Evolutionary conservation across 225 moss, liverwort and hornwort genomes (phyloP), one percentile per base, ranked within the genome.

Genomic region (Anthoceros angustus): DNA sequence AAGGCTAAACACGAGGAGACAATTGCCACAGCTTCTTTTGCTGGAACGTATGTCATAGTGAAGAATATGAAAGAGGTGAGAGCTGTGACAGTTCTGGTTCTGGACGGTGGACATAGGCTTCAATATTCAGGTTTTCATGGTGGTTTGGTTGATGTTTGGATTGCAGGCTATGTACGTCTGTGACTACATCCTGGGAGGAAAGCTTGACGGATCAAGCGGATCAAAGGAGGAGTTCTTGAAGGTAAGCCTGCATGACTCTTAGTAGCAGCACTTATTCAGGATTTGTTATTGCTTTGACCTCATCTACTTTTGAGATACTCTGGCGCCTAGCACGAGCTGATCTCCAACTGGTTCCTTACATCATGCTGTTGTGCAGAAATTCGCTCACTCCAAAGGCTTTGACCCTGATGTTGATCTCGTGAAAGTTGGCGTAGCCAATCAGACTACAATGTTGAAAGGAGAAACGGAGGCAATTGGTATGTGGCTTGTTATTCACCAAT

Each of bases 381-480:
- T 98, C 46, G 88, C 95, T 8, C 7, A 86, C 40, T 89, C 87
- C 2, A 65, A 86, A 68, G 77, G 75, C 38, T 92, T 98, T 42
- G 79, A 98, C 68, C 95, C 92, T 6, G 89, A 98, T 40, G 25
- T 6, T 25, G 88, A 98, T 79, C 73, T 98, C 68, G 82, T 79
- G 76, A 83, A 72, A 71, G 4, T 98, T 11, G 95, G 95, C 9
- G 86, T 98, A 39, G 95, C 95, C 23, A 98, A 98, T 70, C 95
- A 98, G 78, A 98, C 95, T 39, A 98, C 95, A 62, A 98, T 98
- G 95, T 79, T 98, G 0, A 98, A 98, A 67, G 89, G 92, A 6
- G 95, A 98, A 63, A 98, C 95, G 9, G 91, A 98, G 71, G 83
- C 85, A 25, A 92, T 98, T 15, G 89, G 86, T 80, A 67, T 70